Evolutionary conservation across 495 filamentous ascomycete genomes (phyloP), one percentile per base, ranked within the genome.

Genomic region (Neurospora sp.): DNA sequence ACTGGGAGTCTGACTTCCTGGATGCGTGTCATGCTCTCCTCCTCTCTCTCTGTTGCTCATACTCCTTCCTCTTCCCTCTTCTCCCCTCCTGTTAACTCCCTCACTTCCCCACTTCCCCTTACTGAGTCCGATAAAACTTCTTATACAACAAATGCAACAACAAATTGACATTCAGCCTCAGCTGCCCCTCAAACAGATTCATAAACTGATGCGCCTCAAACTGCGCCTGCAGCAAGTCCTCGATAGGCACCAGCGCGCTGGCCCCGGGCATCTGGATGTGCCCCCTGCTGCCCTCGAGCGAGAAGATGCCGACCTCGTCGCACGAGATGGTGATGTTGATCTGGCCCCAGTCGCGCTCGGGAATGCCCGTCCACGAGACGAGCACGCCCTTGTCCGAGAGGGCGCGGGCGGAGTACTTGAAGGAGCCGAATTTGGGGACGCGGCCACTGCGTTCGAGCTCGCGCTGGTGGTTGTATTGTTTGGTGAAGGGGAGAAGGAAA

Each of bases 401-500:
- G 42, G 91, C 92, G 69, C 93, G 90, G 1, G 94, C 96, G 41
- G 90, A 93, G 83, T 98, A 98, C 83, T 98, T 98, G 89, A 92
- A 99, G 11, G 92, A 95, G 69, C 96, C 96, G 79, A 98, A 98
- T 79, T 97, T 97, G 79, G 97, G 96, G 62, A 96, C 92, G 70
- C 95, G 93, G 46, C 96, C 96, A 5, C 91, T 89, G 72, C 93
- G 91, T 78, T 96, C 92, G 14, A 99, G 91, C 82, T 99, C 96
- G 72, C 93, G 90, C 84, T 98, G 94, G 83, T 99, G 96, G 83
- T 96, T 95, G 89, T 97, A 99, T 80, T 99, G 96, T 77, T 97
- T 97, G 40, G 96, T 97, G 82, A 99, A 99, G 31, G 96, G 96
- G 82, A 99, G 88, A 71, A 98, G 88, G 87, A 97, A 96, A 70